Percentiles rank a stretch among this genome's conserved stretches.
These are phyloP conservation scores for Spathaspora girioi DNA, from an alignment of 805 yeast genomes.

Conservation along the genomic window DNA sequence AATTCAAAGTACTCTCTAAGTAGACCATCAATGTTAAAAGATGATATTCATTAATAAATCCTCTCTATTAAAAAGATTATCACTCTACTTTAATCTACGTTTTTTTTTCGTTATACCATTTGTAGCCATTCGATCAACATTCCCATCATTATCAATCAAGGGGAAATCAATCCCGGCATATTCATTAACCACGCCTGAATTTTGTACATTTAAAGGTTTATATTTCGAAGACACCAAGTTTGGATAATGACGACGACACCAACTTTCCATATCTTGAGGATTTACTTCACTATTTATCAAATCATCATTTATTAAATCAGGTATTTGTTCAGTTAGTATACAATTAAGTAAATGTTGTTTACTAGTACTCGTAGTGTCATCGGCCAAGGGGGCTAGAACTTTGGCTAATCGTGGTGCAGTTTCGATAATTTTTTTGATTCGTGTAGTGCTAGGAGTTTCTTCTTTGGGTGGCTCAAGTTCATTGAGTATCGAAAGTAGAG, in stretches of 20 bases:
- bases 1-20: too few species aligned
- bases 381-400: slow-evolving; percentile 13
- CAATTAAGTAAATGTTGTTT: slow-evolving; percentile 22
- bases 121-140: neutral
- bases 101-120: slow-evolving; percentile 3
- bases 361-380: slow-evolving; percentile 10
- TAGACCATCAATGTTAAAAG: too few species aligned
- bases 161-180: slow-evolving; percentile 8
- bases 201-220: slow-evolving; percentile 22
- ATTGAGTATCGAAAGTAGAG: slow-evolving; percentile 26
- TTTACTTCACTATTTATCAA: slow-evolving; percentile 30
- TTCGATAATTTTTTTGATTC: slow-evolving; percentile 20
- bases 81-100: slow-evolving; percentile 1
- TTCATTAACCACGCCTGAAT: slow-evolving; percentile 4
- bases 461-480: slow-evolving; percentile 4
- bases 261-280: slow-evolving; percentile 36
- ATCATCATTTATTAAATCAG: slow-evolving; percentile 38
- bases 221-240: slow-evolving; percentile 31
- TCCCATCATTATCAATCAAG: neutral
- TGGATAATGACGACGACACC: slow-evolving; percentile 35
- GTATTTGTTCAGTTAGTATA: slow-evolving; percentile 30
- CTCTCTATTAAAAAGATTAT: too few species aligned
- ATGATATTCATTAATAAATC: too few species aligned
- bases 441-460: slow-evolving; percentile 7
- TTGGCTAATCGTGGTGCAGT: slow-evolving; percentile 19